Evolutionary conservation across 306 rosid species (phyloP).

Genomic region (Trifolium dubium): DNA sequence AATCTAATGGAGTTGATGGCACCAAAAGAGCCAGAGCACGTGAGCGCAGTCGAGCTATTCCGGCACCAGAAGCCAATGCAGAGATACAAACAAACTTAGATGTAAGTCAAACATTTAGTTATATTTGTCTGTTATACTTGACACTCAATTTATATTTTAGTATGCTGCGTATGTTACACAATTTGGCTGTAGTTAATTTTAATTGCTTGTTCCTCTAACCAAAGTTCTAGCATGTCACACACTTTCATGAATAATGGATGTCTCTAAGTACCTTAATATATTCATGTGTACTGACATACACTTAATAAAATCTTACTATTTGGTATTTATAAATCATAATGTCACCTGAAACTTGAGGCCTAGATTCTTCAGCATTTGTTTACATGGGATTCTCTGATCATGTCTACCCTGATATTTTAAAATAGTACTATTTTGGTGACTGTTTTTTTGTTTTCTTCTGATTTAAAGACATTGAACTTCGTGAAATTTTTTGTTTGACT

Average conservation of each 20-base stretch:
- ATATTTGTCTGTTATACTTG: conserved; percentile 28
- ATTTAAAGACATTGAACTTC: conserved; percentile 37
- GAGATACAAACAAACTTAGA: conserved; percentile 91
- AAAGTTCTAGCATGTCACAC: conserved; percentile 16
- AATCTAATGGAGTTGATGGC: conserved; percentile 71
- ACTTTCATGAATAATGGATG: conserved; percentile 10
- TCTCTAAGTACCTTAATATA: background rate
- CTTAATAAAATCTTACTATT: conserved; percentile 18
- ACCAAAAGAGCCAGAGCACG: conserved; percentile 69
- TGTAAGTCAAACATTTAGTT: conserved; percentile 54
- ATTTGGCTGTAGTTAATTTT: conserved; percentile 10
- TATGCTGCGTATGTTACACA: background rate
- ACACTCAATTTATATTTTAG: background rate
- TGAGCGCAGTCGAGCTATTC: conserved; percentile 86
- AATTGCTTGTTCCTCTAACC: conserved; percentile 22
- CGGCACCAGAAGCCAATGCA: conserved; percentile 98
- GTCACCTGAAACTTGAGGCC: conserved; percentile 32
- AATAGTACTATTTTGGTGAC: conserved; percentile 18
- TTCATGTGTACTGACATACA: conserved; percentile 10
- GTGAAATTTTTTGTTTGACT: conserved; percentile 38
- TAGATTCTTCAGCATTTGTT: conserved; percentile 38
- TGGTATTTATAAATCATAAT: conserved; percentile 26
- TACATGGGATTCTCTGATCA: conserved; percentile 46
- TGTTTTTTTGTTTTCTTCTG: conserved; percentile 25
- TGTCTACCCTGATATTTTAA: conserved; percentile 43